Base-by-base conservation (phyloP, 768 basidiomycete species). In the Lenzites betulinus region DNA sequence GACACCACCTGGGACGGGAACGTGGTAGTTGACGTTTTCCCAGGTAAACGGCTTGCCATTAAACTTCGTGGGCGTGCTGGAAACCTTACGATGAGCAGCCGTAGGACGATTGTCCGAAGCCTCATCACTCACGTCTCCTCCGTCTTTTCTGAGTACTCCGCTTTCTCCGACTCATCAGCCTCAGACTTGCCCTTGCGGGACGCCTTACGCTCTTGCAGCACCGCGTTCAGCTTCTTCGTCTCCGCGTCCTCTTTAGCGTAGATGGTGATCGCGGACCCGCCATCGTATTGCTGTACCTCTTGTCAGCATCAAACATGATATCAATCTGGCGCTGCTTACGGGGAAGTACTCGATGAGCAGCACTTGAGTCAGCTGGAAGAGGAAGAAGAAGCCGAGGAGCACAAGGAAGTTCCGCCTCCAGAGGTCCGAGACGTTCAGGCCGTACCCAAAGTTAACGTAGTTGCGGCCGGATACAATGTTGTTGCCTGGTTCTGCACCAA, bases 1-100 rank as follows among this genome's bases (percentile, higher is more conserved):
- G 15, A 77, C 78, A 8, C 88, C 89, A 25, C 80, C 81, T 0
- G 84, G 78, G 0, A 87, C 82, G 1, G 89, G 90, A 0, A 93
- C 88, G 66, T 82, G 79, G 66, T 95, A 95, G 71, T 88, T 89
- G 53, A 93, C 74, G 30, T 77, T 74, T 67, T 90, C 86, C 92
- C 92, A 96, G 1, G 93, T 94, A 69, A 96, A 92, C 46, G 84
- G 71, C 72, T 82, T 87, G 68, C 77, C 66, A 22, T 74, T 63
- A 50, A 68, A 62, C 42, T 43, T 51, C 1, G 28, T 42, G 23
- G n/a, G 46, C 39, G 51, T 52, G 13, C 30, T n/a, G 22, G 22
- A 25, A 23, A n/a, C 36, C 18, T 33, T 25, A 42, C 39, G 2
- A 18, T 41, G 15, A 3, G 22, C 13, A 2, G 44, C 22, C 12